These are phyloP conservation scores for Suillus hirtellus DNA, from an alignment of 768 basidiomycete genomes.

Conservation along the genomic window DNA sequence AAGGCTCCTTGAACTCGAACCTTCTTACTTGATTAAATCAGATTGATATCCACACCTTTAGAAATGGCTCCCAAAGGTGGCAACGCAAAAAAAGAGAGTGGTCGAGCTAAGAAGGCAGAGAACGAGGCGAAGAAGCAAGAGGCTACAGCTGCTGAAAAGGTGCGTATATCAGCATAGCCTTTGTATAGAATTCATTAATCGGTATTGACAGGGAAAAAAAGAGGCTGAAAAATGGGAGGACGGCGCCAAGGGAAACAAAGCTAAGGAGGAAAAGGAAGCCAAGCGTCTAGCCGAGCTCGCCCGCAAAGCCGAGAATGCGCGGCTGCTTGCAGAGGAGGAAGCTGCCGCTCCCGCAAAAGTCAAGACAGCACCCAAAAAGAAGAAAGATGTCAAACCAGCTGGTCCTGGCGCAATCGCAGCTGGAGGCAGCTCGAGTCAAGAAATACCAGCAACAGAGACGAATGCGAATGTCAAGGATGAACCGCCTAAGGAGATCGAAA, in stretches of 20 bases:
- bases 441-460: conserved; percentile 10
- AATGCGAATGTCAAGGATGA: conserved; percentile 20
- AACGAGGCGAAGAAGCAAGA: conserved; percentile 83
- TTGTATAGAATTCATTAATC: conserved; percentile 9
- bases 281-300: conserved; percentile 80
- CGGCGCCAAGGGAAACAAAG: conserved; percentile 64
- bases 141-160: conserved; percentile 60
- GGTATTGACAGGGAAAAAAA: conserved; percentile 59
- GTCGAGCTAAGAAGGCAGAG: conserved; percentile 88
- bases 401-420: conserved; percentile 87
- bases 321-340: conserved; percentile 89
- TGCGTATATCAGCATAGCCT: conserved; percentile 25
- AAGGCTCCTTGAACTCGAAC: neutral
- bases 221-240: conserved; percentile 71
- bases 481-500: conserved; percentile 52
- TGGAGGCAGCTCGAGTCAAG: conserved; percentile 44
- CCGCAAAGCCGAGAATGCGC: conserved; percentile 84
- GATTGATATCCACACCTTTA: neutral
- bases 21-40: conserved; percentile 4
- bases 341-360: conserved; percentile 51
- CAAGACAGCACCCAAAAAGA: conserved; percentile 66
- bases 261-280: conserved; percentile 73
- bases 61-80: conserved; percentile 83
- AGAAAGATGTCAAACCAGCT: conserved; percentile 66
- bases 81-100: conserved; percentile 91